Evolutionary conservation across 2,329 filamentous ascomycete genomes (phyloP).

Genomic region (Apiospora sp.): DNA sequence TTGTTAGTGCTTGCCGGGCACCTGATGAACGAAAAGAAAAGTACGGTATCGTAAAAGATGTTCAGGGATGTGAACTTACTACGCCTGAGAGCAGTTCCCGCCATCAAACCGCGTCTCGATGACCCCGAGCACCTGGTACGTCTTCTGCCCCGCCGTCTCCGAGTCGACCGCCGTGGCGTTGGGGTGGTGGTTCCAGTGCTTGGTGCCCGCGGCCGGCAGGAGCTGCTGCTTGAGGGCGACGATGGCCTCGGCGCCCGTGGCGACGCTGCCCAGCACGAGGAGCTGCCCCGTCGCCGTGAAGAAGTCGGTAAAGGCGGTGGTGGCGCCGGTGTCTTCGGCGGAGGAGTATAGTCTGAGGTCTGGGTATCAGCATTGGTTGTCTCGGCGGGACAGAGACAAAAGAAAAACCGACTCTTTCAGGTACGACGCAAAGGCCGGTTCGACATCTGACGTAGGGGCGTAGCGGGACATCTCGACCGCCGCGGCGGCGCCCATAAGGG

Average conservation of each 20-base stretch:
- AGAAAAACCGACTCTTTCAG: background rate
- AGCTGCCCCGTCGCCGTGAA: background rate
- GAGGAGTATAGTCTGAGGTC: slow-evolving; percentile 9
- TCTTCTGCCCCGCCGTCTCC: slow-evolving; percentile 11
- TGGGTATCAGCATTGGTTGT: background rate
- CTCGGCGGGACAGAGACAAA: background rate
- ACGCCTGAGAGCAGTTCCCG: slow-evolving; percentile 9
- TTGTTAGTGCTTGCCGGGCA: too few species aligned
- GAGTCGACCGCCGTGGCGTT: slow-evolving; percentile 10
- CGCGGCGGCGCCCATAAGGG: background rate
- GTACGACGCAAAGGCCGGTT: background rate
- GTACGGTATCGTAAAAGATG: background rate
- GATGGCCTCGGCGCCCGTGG: slow-evolving; percentile 12
- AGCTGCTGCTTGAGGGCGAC: slow-evolving; percentile 23
- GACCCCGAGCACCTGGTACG: slow-evolving; percentile 19
- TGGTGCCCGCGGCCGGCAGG: slow-evolving; percentile 12
- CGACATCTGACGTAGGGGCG: background rate
- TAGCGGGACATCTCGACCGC: slow-evolving; percentile 19
- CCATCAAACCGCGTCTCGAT: slow-evolving; percentile 17
- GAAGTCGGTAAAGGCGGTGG: slow-evolving; percentile 14
- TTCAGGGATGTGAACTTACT: background rate
- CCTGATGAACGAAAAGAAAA: too few species aligned
- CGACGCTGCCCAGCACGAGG: background rate
- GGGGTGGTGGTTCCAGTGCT: slow-evolving; percentile 25
- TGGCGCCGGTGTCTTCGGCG: slow-evolving; percentile 9